Conservation (phyloP, 2,329 filamentous ascomycete species). For the Talaromyces sp. region DNA sequence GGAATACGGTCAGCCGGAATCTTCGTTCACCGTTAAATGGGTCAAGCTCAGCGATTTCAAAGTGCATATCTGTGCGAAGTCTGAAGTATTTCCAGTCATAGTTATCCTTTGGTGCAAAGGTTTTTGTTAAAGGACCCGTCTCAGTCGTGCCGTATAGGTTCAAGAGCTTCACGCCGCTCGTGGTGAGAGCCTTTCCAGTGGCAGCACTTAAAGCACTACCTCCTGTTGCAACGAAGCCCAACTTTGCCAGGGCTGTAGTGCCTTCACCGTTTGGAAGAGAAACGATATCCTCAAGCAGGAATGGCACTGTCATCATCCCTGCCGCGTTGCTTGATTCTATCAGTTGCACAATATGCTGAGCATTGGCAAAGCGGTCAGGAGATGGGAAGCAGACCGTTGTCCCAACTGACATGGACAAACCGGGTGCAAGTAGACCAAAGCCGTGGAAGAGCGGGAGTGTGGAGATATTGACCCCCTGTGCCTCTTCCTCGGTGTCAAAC, state of each 20-base stretch:
- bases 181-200: background rate
- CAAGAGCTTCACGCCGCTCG: conserved; percentile 4
- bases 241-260: background rate
- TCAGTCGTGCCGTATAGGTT: conserved; percentile 6
- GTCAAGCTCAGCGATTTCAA: conserved; percentile 1
- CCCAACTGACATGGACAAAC: conserved; percentile 1
- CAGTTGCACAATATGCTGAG: background rate
- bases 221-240: conserved; percentile 4
- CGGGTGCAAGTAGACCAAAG: conserved; percentile 3
- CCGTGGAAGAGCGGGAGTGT: conserved; percentile 1
- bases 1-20: background rate
- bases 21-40: background rate
- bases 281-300: conserved; percentile 6
- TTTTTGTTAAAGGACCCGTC: conserved; percentile 1
- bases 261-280: conserved; percentile 1
- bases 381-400: conserved; percentile 4
- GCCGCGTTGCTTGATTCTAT: background rate
- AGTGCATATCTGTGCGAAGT: conserved; percentile 1
- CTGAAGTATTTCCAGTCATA: conserved; percentile 6
- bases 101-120: background rate
- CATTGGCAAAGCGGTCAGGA: conserved; percentile 1
- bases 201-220: background rate
- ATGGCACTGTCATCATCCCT: conserved; percentile 5
- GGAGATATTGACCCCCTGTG: background rate
- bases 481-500: conserved; percentile 2